Evolutionary conservation across 495 filamentous ascomycete species (phyloP), one percentile per base, ranked within the genome.

Genomic region (Trichoderma gamsii): DNA sequence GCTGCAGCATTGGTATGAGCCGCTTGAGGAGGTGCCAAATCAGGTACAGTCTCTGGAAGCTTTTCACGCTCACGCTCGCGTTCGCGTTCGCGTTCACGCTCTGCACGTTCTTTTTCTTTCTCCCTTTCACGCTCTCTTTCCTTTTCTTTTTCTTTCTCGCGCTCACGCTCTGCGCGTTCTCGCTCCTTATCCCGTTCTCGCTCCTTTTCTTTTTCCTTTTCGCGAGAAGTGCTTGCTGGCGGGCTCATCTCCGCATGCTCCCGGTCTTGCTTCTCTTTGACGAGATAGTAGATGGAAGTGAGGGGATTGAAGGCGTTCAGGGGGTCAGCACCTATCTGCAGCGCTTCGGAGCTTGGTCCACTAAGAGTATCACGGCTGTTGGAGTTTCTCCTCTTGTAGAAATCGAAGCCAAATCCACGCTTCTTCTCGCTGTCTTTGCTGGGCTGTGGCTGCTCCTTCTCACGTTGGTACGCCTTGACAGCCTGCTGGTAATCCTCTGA

Each of bases 341-440:
- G 83, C 9, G 87, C 90, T 74, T 99, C 95, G 0, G 87, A 84
- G 66, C 94, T 97, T 25, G 90, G 85, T 32, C 88, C 89, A n/a
- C 90, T 90, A 69, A 99, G 84, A 8, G 92, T 96, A 69, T 98
- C 96, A 68, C 90, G 85, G 75, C 94, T 97, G 51, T 86, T 90
- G 1, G 96, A 97, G 73, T 91, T 97, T 43, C 93, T 86, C 71
- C 95, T 86, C 79, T 97, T 97, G 79, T 99, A 99, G 72, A 99
- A 98, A 75, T 97, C 93, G 71, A 98, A 97, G 11, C 87, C 87
- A 70, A 95, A 92, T 2, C 90, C 91, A 61, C 93, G 86, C 76
- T 91, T 93, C 76, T 91, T 93, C 75, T 98, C 96, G 4, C 76
- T 73, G 38, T 89, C 86, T 51, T 88, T 88, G 29, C 85, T 88